These are phyloP conservation scores for Mortierella sp. DNA, from an alignment of 371 early-diverging fungal genomes.

Conservation along the genomic window DNA sequence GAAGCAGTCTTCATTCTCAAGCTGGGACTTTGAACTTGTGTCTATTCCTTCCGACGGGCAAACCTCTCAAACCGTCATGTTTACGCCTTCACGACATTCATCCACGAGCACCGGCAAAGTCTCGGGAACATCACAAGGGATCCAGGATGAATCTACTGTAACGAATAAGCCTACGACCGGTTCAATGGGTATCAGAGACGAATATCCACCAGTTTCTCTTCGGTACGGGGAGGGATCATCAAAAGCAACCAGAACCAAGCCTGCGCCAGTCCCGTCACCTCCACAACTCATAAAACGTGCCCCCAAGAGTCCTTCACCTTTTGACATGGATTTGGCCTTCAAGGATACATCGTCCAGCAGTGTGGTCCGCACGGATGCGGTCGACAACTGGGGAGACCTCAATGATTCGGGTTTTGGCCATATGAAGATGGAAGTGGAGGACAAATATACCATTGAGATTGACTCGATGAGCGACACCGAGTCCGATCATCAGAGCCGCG, in stretches of 20 bases:
- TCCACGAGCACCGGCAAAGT: background rate
- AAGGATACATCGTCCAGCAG: conserved; percentile 20
- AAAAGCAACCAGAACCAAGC: too few species aligned
- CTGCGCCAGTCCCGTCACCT: background rate
- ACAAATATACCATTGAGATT: background rate
- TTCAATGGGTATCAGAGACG: too few species aligned
- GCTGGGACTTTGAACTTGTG: conserved; percentile 34
- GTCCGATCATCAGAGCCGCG: too few species aligned
- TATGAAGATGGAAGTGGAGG: background rate
- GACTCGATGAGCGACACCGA: conserved; percentile 20
- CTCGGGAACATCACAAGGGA: background rate
- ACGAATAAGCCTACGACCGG: too few species aligned
- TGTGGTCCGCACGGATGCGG: background rate
- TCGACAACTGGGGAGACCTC: background rate
- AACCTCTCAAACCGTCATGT: background rate
- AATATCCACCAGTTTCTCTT: too few species aligned
- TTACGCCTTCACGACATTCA: conserved; percentile 6
- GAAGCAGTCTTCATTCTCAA: conserved; percentile 8
- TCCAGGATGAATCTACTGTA: too few species aligned
- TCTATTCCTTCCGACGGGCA: background rate
- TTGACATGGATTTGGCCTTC: too few species aligned
- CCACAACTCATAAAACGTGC: background rate
- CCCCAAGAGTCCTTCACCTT: conserved; percentile 7
- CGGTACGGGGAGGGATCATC: background rate
- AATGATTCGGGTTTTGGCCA: background rate